phyloP scores from a whole-genome alignment of 192 early-diverging fungal species.

The Podila epicladia region DNA sequence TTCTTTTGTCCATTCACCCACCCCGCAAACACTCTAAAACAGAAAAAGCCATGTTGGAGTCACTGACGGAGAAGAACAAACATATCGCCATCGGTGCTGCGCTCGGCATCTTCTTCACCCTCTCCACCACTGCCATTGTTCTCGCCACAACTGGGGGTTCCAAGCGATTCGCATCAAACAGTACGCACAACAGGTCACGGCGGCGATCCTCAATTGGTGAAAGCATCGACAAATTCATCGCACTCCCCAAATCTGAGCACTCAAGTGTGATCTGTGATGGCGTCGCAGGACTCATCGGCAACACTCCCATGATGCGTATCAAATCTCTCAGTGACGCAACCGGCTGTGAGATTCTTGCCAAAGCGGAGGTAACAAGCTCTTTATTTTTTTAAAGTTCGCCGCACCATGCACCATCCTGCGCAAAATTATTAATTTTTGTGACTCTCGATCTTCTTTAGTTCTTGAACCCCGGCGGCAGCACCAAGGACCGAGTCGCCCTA shows the following conservation, averaged over 20 bases:
- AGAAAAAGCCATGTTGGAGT: slow-evolving; percentile 26
- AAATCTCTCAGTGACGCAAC: slow-evolving; percentile 87
- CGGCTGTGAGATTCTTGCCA: slow-evolving; percentile 87
- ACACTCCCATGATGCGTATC: slow-evolving; percentile 91
- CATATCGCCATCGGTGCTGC: slow-evolving; percentile 51
- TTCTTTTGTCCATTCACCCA: neutral
- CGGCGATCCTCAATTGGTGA: slow-evolving; percentile 31
- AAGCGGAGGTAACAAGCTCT: slow-evolving; percentile 36
- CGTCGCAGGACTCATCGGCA: slow-evolving; percentile 86
- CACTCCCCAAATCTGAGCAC: slow-evolving; percentile 11
- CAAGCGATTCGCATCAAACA: neutral
- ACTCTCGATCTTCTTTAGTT: slow-evolving; percentile 62
- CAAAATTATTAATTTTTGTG: too few species aligned
- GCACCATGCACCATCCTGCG: too few species aligned
- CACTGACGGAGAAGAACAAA: slow-evolving; percentile 45
- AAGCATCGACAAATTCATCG: slow-evolving; percentile 19
- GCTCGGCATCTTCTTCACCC: slow-evolving; percentile 45
- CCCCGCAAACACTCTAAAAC: neutral
- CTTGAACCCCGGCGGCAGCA: slow-evolving; percentile 90
- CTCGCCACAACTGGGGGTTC: slow-evolving; percentile 13
- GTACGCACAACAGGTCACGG: neutral
- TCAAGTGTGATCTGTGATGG: slow-evolving; percentile 59
- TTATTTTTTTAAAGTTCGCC: neutral
- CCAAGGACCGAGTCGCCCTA: slow-evolving; percentile 95
- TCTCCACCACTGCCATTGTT: slow-evolving; percentile 46